Base-by-base conservation (phyloP, 208 protist genomes). In the Crithidia acanthocephali region DNA sequence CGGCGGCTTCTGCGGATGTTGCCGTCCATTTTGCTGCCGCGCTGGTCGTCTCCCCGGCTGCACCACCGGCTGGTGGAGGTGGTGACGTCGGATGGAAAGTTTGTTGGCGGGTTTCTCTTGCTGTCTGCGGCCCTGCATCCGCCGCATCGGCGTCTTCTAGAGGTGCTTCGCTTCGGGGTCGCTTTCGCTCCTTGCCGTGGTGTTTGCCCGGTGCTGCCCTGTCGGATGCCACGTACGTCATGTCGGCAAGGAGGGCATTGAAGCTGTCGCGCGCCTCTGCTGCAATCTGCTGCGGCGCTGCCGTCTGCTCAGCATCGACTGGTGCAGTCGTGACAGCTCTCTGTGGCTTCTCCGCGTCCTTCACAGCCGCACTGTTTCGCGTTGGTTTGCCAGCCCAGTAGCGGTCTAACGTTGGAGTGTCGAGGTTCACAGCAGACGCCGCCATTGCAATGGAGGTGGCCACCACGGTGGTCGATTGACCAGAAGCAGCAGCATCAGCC, bases 151-250 rank as follows among this genome's bases (percentile, higher is more conserved):
- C 28, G 48, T 23, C 11, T 9, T 53, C 48, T 23, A 9, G 48
- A 15, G 44, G 4, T 22, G 44, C 9, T 2, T 71, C 65, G 25
- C 10, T 18, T 9, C 53, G 7, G 4, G 32, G 22, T 8, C 55
- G 55, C 18, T 71, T 71, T 1, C 51, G 65, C 23, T 66, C 28
- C 30, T 27, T 48, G 1, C 5, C 5, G 2, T 51, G 11, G 20
- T 18, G 40, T 37, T 30, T 11, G 5, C 40, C 16, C 28, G 2
- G 1, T 5, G 13, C 2, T 10, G 30, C 51, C 42, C 53, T 18
- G 25, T 25, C 55, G 15, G 59, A 45, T 2, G 64, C 51, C 25
- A 82, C 51, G 76, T 74, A 78, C 7, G 60, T 45, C 45, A 82
- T 51, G 33, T 78, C 70, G 0, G 40, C 56, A 5, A 74, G 44